phyloP scores from a whole-genome alignment of 805 yeast species.

The Candida michaelii region DNA sequence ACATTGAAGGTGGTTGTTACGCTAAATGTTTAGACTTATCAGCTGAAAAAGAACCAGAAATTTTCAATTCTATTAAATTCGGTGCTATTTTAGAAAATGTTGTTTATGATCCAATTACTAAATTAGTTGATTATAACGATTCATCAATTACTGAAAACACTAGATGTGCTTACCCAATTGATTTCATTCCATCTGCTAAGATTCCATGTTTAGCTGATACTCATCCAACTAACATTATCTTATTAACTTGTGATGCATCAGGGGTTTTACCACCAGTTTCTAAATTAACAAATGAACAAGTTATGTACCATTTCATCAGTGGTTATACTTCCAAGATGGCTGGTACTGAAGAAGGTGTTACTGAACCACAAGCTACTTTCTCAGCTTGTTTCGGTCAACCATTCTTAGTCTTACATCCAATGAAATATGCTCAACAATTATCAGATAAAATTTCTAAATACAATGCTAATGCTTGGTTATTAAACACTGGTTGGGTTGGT shows the following conservation, averaged over 20 bases:
- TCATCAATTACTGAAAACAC: conserved; percentile 91
- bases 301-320: conserved; percentile 97
- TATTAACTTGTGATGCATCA: conserved; percentile 95
- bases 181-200: conserved; percentile 93
- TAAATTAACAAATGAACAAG: conserved; percentile 89
- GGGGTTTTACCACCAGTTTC: conserved; percentile 98
- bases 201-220: conserved; percentile 87
- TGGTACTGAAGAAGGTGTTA: conserved; percentile 97
- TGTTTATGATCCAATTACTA: conserved; percentile 73
- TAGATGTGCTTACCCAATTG: conserved; percentile 98
- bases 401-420: conserved; percentile 95
- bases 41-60: conserved; percentile 95
- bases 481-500: conserved; percentile 99
- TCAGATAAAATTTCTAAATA: conserved; percentile 88
- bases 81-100: conserved; percentile 96
- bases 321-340: conserved; percentile 99
- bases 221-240: conserved; percentile 89
- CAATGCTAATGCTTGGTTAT: conserved; percentile 91
- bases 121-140: conserved; percentile 84
- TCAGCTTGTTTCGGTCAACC: conserved; percentile 99
- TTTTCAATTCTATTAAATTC: conserved; percentile 89
- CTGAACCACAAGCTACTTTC: conserved; percentile 97
- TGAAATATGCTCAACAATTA: conserved; percentile 95
- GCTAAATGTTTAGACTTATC: conserved; percentile 92
- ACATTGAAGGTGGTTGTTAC: conserved; percentile 99